Evolutionary conservation across 83 land plant genomes (phyloP).

Genomic region (Diphasiastrum complanatum): DNA sequence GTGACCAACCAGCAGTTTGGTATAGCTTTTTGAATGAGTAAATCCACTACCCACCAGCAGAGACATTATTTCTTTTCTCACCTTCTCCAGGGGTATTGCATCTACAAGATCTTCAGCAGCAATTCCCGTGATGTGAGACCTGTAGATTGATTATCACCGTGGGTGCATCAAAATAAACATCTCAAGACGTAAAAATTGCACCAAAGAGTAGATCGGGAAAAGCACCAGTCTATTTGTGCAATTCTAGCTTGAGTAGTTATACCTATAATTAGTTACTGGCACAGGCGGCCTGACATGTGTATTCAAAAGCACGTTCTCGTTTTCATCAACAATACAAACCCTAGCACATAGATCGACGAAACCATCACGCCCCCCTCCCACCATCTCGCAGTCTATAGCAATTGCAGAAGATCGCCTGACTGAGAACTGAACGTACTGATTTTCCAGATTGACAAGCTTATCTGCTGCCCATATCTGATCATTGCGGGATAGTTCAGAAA

Average conservation of each 20-base stretch:
- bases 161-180: too few species aligned
- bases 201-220: neutral
- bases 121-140: conserved; percentile 58
- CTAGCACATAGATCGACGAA: conserved; percentile 52
- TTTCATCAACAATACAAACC: conserved; percentile 61
- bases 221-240: too few species aligned
- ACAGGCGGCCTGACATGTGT: conserved; percentile 47
- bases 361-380: conserved; percentile 68
- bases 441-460: too few species aligned
- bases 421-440: too few species aligned
- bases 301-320: conserved; percentile 51
- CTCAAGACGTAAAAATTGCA: neutral
- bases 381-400: conserved; percentile 77
- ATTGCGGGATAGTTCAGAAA: too few species aligned
- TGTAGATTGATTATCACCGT: too few species aligned
- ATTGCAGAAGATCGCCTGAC: too few species aligned
- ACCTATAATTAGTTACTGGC: conserved; percentile 71
- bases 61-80: conserved; percentile 36
- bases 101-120: conserved; percentile 44
- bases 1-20: conserved; percentile 63
- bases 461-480: too few species aligned
- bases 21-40: too few species aligned
- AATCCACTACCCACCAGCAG: conserved; percentile 33
- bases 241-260: too few species aligned
- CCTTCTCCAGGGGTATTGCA: conserved; percentile 51